Evolutionary conservation across 805 yeast species (phyloP).

Genomic region (Cyberlindnera mrakii): DNA sequence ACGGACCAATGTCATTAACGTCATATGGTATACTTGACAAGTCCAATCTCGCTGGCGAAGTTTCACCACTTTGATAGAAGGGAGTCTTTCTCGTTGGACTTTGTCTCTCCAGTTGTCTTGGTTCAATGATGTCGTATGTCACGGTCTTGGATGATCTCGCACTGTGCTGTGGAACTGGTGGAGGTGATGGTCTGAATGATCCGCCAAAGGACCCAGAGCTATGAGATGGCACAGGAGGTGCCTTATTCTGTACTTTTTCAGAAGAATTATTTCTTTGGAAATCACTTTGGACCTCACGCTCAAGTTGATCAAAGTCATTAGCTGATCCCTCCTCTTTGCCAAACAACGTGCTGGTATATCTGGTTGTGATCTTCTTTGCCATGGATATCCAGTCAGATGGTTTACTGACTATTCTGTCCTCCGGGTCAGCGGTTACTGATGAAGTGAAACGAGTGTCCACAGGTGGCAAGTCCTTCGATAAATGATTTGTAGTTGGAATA

Average conservation of each 20-base stretch:
- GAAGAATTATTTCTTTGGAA: slow-evolving; percentile 19
- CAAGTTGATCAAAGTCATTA: slow-evolving; percentile 28
- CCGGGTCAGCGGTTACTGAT: slow-evolving; percentile 1
- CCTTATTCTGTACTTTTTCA: background rate
- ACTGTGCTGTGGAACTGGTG: slow-evolving; percentile 13
- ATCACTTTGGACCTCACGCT: slow-evolving; percentile 28
- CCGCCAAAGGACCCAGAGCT: slow-evolving; percentile 10
- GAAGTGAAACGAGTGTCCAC: background rate
- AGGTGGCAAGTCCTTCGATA: slow-evolving; percentile 5
- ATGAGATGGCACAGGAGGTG: slow-evolving; percentile 26
- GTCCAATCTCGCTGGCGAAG: slow-evolving; percentile 14
- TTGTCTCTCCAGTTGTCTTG: slow-evolving; percentile 1
- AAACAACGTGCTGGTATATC: slow-evolving; percentile 8
- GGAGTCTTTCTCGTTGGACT: slow-evolving; percentile 21
- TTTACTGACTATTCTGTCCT: background rate
- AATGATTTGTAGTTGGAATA: slow-evolving; percentile 13
- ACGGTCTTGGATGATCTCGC: slow-evolving; percentile 1
- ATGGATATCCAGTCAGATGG: too few relatives aligned
- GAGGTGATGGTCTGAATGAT: slow-evolving; percentile 7
- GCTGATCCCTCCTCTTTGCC: slow-evolving; percentile 1
- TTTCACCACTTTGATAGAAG: slow-evolving; percentile 11
- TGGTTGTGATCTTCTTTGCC: slow-evolving; percentile 15
- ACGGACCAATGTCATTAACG: slow-evolving; percentile 11
- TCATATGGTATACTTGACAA: slow-evolving; percentile 19
- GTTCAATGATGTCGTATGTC: slow-evolving; percentile 18